These are phyloP conservation scores for Saccharum hybrid DNA, from an alignment of 202 grass and related monocot genomes.

Conservation along the genomic window DNA sequence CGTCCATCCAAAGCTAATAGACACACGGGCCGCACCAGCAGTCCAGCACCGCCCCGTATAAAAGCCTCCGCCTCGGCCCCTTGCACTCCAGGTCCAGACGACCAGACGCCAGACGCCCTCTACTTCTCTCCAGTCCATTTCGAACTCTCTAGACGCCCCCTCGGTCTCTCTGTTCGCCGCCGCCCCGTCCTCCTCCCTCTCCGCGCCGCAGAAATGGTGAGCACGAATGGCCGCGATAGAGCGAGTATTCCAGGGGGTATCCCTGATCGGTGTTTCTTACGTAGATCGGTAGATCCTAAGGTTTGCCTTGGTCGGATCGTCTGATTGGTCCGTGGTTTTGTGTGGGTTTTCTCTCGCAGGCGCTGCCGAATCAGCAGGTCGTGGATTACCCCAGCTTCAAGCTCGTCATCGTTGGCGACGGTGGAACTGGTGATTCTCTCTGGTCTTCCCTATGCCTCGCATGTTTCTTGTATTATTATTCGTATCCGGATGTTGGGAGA, in stretches of 20 bases:
- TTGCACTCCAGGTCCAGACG: not conserved
- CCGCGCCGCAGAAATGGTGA: conserved; percentile 49
- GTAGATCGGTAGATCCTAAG: not conserved
- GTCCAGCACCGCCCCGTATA: not conserved
- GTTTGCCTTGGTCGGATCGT: not conserved
- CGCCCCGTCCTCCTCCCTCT: not conserved
- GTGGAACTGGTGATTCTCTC: conserved; percentile 65
- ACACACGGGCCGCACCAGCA: not conserved
- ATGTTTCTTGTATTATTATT: not conserved
- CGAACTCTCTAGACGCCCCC: conserved; percentile 29
- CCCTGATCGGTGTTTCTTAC: not conserved
- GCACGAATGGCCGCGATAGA: not conserved
- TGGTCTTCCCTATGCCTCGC: not conserved
- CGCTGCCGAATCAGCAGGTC: conserved; percentile 69
- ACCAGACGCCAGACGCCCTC: not conserved
- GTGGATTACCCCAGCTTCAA: conserved; percentile 78
- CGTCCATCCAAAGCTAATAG: conserved; percentile 49
- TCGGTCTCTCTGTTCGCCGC: not conserved
- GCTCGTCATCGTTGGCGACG: conserved; percentile 77
- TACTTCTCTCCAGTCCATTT: not conserved
- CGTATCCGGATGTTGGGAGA: not conserved
- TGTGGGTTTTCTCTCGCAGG: conserved; percentile 37
- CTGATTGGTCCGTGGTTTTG: not conserved
- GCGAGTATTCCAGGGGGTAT: not conserved
- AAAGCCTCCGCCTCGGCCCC: not conserved